Evolutionary conservation across 2,329 filamentous ascomycete genomes (phyloP), one percentile per base, ranked within the genome.

Genomic region (Hypoxylon sp.): DNA sequence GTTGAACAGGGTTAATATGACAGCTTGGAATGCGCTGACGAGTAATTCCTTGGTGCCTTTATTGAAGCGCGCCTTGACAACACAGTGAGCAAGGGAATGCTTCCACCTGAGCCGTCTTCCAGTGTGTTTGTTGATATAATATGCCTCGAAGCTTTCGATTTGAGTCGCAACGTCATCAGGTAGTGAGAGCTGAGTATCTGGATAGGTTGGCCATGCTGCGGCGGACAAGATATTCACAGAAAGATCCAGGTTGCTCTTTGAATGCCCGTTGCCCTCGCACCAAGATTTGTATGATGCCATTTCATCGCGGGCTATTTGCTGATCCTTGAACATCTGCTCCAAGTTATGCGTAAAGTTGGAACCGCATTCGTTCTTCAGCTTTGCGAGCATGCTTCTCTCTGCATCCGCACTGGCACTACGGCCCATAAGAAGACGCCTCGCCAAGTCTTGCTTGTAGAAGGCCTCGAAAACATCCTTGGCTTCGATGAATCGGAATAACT

Each of bases 311-410:
- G 93, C 93, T 19, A 98, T 86, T 77, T 98, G 94, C 79, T 98
- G 93, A 76, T 99, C 96, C 79, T 97, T 97, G 84, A 99, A 99
- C 96, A 99, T 99, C 69, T 95, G 93, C 80, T 99, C 97, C 0
- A 99, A 85, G 75, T 99, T 99, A 77, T 97, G 94, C 0, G 96
- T 99, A 78, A 99, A 98, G 73, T 89, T 92, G 13, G 93, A 91
- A 41, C 96, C 96, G 77, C 96, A 99, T 82, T 99, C 96, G 72
- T 90, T 92, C 81, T 96, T 95, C 28, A 99, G 85, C 72, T 97
- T 93, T 25, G 92, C 86, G 51, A 99, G 86, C 96, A 99, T 99
- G 80, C 92, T 97, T 69, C 94, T 89, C 81, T 99, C 97, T 0
- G 96, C 95, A 79, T 99, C 96, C 61, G 95, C 92, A 76, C 93